phyloP scores from a whole-genome alignment of 352 stramenopile genomes.

The Phytopythium ostracodes region DNA sequence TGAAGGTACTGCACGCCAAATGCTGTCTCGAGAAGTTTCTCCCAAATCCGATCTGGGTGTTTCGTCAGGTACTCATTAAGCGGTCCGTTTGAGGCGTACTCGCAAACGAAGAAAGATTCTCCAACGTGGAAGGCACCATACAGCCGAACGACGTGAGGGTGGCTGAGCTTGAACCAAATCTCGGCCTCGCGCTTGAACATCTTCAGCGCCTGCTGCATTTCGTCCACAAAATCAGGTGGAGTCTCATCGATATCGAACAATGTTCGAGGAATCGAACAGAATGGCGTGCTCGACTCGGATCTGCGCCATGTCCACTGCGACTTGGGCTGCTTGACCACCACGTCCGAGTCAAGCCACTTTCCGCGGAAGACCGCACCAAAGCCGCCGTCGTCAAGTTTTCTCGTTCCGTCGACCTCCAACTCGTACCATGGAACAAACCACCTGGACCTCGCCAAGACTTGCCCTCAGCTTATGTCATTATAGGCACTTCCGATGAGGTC shows the following conservation, averaged over 20 bases:
- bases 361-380: constrained; percentile 5
- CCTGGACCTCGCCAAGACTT: not conserved
- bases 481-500: not conserved
- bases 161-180: constrained; percentile 1
- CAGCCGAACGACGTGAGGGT: not conserved
- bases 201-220: not conserved
- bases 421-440: constrained; percentile 3
- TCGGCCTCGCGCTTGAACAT: not conserved
- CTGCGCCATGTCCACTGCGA: not conserved
- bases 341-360: constrained; percentile 14
- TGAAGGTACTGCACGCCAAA: constrained; percentile 32
- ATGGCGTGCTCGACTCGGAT: no score
- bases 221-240: not conserved
- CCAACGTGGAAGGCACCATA: constrained; percentile 1
- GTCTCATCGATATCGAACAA: not conserved
- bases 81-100: not conserved
- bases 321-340: constrained; percentile 7
- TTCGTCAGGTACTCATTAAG: not conserved
- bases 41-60: constrained; percentile 18
- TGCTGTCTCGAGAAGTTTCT: constrained; percentile 19
- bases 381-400: not conserved
- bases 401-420: not conserved
- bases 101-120: not conserved
- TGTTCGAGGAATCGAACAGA: not conserved
- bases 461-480: not conserved